Evolutionary conservation across 1,139 yeast species (phyloP), one percentile per base, ranked within the genome.

Genomic region (Kodamaea derodonti): DNA sequence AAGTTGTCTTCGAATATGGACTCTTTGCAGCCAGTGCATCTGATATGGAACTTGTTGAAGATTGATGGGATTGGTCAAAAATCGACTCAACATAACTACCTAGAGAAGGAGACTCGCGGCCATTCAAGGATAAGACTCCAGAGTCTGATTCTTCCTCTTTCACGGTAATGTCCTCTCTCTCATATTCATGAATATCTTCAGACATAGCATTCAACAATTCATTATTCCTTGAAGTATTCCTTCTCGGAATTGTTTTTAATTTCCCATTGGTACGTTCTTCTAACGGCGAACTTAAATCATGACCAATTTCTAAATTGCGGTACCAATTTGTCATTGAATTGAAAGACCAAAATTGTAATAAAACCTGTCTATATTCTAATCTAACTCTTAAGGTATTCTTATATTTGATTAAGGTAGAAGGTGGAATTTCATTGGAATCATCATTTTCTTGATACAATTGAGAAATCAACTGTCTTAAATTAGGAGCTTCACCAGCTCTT

Each of bases 311-410:
- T 17, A 69, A 47, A 37, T 56, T 54, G 20, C 70, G 51, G 46
- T 47, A 65, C 74, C 75, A 70, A 31, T 57, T 57, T 10, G 61
- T 50, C 64, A 67, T 58, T 3, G 62, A 62, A 33, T 58, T 52
- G 43, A 69, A 65, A 12, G 73, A 67, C 68, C 74, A 67, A 39
- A 63, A 63, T 38, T 67, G 73, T 4, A 71, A 44, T 22, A 69
- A 49, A 6, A 67, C 33, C 47, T 71, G 76, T 35, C 62, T 57
- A 35, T 61, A 51, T 46, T 71, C 76, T 14, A 67, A 46, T 31
- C 76, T 48, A 14, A 67, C 46, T 32, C 77, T 52, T 26, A 71
- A 52, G 4, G 58, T 54, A 42, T 69, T 68, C 34, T 55, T 54
- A 45, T 63, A 66, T 30, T 59, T 57, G 17, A 63, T 58, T 28